A percentile compares a stretch with the other conserved stretches of the same genome.
Conservation (phyloP, 2,329 filamentous ascomycete species). For the Cadophora sp. region DNA sequence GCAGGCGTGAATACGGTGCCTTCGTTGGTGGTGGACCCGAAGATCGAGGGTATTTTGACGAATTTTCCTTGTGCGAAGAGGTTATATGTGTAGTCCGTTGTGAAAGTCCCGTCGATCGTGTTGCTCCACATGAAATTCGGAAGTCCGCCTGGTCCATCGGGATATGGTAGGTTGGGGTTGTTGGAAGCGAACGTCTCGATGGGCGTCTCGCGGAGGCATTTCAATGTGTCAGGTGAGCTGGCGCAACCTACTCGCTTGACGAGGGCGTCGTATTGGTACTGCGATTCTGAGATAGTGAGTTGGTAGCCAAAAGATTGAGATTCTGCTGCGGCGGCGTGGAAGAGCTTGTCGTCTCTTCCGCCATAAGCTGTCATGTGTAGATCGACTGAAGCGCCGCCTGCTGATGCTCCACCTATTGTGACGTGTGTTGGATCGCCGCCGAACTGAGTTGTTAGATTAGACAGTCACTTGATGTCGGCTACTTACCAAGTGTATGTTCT, state of each 20-base stretch:
- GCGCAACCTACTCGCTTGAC: conserved; percentile 52
- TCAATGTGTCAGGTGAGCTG: conserved; percentile 46
- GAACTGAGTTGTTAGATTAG: conserved; percentile 54
- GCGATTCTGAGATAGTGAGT: conserved; percentile 53
- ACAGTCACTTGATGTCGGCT: background rate
- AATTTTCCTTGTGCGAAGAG: conserved; percentile 56
- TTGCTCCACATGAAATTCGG: conserved; percentile 44
- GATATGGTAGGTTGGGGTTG: conserved; percentile 50
- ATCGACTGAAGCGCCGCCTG: conserved; percentile 70
- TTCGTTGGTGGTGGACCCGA: conserved; percentile 67
- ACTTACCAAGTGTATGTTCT: conserved; percentile 60
- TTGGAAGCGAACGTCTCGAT: conserved; percentile 50
- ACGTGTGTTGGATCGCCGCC: conserved; percentile 67
- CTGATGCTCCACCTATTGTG: conserved; percentile 71
- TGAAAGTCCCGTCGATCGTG: conserved; percentile 57
- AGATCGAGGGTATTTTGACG: conserved; percentile 60
- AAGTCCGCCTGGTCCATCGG: conserved; percentile 41
- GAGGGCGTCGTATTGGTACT: conserved; percentile 60
- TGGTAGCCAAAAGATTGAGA: conserved; percentile 59
- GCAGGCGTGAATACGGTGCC: conserved; percentile 66
- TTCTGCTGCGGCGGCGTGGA: conserved; percentile 58
- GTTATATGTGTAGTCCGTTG: conserved; percentile 57
- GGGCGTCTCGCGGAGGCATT: conserved; percentile 54
- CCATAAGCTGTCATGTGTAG: conserved; percentile 66
- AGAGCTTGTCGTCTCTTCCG: conserved; percentile 55